Evolutionary conservation across 2,329 filamentous ascomycete species (phyloP).

Genomic region (Exophiala xenobiotica): DNA sequence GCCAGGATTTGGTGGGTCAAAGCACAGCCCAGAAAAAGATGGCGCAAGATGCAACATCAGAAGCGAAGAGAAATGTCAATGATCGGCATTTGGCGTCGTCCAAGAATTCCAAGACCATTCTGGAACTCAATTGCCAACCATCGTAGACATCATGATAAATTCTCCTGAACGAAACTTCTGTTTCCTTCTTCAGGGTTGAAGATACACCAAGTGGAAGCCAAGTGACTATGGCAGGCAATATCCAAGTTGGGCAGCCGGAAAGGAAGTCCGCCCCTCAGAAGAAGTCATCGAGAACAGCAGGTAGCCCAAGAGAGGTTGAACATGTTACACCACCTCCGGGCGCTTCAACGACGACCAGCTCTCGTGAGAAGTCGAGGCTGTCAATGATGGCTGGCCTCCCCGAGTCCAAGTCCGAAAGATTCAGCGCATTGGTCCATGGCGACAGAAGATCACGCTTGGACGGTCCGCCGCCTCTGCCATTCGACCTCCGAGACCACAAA

Average conservation of each 20-base stretch:
- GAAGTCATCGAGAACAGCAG: not conserved
- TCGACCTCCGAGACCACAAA: conserved; percentile 25
- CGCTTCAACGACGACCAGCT: not conserved
- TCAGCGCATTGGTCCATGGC: not conserved
- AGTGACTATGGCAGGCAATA: no score
- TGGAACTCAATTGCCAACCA: not conserved
- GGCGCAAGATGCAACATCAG: not conserved
- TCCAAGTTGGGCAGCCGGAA: no score
- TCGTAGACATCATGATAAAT: not conserved
- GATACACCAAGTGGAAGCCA: no score
- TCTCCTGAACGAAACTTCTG: no score
- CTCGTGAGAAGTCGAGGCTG: not conserved
- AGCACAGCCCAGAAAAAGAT: not conserved
- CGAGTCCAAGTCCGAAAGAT: not conserved
- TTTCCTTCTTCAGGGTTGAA: not conserved
- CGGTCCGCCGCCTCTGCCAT: conserved; percentile 22
- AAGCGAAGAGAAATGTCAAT: not conserved
- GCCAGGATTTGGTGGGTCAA: not conserved
- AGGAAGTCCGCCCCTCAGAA: no score
- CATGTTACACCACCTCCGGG: not conserved
- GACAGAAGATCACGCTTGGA: conserved; percentile 8
- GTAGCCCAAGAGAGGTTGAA: not conserved
- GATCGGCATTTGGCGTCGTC: not conserved
- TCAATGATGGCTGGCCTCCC: not conserved
- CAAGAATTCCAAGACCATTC: not conserved